A percentile compares a stretch with the other conserved stretches of the same genome.
Conservation (phyloP, 495 filamentous ascomycete genomes). For the Neurospora cerealis region DNA sequence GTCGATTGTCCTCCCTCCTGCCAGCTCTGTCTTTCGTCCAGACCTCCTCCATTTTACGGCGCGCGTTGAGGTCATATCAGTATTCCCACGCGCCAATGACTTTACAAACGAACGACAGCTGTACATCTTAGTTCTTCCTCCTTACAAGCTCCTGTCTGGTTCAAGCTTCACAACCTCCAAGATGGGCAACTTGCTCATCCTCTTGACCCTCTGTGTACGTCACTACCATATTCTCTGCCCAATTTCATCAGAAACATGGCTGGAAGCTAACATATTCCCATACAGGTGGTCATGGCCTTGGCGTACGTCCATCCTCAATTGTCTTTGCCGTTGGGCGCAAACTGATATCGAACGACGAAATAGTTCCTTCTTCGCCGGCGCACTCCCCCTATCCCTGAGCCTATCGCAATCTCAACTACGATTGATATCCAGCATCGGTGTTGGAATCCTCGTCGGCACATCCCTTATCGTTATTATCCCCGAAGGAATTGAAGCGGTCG, state of each 20-base stretch:
- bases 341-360: constrained; percentile 8
- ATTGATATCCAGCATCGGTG: constrained; percentile 83
- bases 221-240: not conserved
- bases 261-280: constrained; percentile 11
- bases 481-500: constrained; percentile 88
- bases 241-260: constrained; percentile 2
- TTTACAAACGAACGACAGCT: not conserved
- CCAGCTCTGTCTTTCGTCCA: not conserved
- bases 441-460: constrained; percentile 90
- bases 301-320: constrained; percentile 51
- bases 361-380: constrained; percentile 92
- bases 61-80: not conserved
- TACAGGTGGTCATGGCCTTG: constrained; percentile 74
- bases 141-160: not conserved
- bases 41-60: not conserved
- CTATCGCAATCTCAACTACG: constrained; percentile 84
- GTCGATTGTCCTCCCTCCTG: not conserved
- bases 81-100: not conserved
- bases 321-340: constrained; percentile 11
- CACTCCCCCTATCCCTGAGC: constrained; percentile 80
- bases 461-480: constrained; percentile 96
- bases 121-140: not conserved
- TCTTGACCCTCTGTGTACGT: constrained; percentile 61
- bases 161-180: constrained; percentile 2
- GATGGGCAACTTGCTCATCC: constrained; percentile 75